phyloP scores from a whole-genome alignment of 768 basidiomycete genomes.

The Krasilnikovozyma curviuscula region DNA sequence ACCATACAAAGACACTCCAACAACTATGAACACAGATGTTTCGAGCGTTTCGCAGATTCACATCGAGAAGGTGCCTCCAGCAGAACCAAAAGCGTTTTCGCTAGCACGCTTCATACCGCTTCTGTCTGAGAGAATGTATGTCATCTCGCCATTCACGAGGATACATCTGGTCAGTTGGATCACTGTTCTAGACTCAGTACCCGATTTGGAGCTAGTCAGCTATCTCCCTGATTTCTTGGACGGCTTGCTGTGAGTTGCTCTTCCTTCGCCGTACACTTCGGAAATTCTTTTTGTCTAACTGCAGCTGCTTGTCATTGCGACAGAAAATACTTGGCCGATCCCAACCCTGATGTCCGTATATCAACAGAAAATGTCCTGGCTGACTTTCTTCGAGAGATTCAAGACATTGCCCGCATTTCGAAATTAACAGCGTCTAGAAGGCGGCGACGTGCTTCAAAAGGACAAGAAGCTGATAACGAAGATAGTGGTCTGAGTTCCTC shows the following conservation, averaged over 20 bases:
- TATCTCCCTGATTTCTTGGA: slow-evolving; percentile 90
- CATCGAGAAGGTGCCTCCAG: slow-evolving; percentile 28
- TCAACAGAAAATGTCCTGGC: slow-evolving; percentile 76
- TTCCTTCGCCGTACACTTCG: slow-evolving; percentile 25
- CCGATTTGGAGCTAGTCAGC: slow-evolving; percentile 83
- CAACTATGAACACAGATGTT: too few relatives aligned
- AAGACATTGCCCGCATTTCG: slow-evolving; percentile 58
- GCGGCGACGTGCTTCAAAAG: slow-evolving; percentile 14
- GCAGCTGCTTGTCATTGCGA: neutral
- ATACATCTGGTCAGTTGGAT: slow-evolving; percentile 97
- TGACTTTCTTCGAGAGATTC: slow-evolving; percentile 78
- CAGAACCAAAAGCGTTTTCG: slow-evolving; percentile 59
- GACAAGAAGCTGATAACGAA: slow-evolving; percentile 2
- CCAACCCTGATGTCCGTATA: slow-evolving; percentile 75
- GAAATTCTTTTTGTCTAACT: slow-evolving; percentile 4
- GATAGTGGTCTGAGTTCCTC: slow-evolving; percentile 3
- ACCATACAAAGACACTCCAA: neutral
- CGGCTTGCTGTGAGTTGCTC: slow-evolving; percentile 51
- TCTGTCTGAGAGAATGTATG: slow-evolving; percentile 78
- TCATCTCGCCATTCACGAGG: slow-evolving; percentile 83
- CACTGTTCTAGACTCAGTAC: slow-evolving; percentile 81
- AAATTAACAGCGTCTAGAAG: slow-evolving; percentile 38
- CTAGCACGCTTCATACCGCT: slow-evolving; percentile 86
- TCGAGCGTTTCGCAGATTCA: too few relatives aligned
- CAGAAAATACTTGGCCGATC: slow-evolving; percentile 89